Evolutionary conservation across 2,329 filamentous ascomycete genomes (phyloP).

Genomic region (Ceratocystis albifundus): DNA sequence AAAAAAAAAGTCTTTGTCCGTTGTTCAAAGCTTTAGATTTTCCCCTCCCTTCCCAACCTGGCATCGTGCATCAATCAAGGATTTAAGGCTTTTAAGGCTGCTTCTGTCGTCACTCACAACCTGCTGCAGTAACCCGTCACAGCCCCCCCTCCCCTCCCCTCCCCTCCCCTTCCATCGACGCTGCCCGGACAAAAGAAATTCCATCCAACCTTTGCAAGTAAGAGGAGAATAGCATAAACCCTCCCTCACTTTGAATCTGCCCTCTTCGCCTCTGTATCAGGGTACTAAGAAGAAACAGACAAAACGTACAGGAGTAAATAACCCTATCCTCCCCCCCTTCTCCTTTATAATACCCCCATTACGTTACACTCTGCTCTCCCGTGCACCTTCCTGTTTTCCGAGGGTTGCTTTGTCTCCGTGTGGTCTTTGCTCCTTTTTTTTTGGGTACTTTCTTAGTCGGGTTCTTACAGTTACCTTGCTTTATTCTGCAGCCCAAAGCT

Average conservation of each 20-base stretch:
- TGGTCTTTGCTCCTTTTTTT: conserved; percentile 5
- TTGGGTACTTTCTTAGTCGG: conserved; percentile 1
- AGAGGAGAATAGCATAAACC: too few relatives aligned
- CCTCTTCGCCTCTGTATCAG: not conserved
- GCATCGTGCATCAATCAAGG: not conserved
- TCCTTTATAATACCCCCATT: not conserved
- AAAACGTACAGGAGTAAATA: not conserved
- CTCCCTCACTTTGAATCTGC: too few relatives aligned
- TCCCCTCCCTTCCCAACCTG: not conserved
- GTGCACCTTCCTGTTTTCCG: not conserved
- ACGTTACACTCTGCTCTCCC: not conserved
- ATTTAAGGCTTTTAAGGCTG: not conserved
- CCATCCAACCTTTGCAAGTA: too few relatives aligned
- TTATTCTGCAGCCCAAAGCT: not conserved
- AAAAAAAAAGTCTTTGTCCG: conserved; percentile 5
- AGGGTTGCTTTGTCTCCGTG: not conserved
- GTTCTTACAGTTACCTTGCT: not conserved
- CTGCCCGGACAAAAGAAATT: not conserved
- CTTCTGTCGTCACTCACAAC: not conserved
- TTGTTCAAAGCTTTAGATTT: not conserved
- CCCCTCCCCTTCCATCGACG: too few relatives aligned
- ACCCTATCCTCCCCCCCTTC: not conserved
- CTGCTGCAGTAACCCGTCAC: not conserved
- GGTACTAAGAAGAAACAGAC: not conserved
- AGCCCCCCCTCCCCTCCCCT: not conserved